Conservation (phyloP, 2,329 filamentous ascomycete species). For the Lecanicillium sp. region DNA sequence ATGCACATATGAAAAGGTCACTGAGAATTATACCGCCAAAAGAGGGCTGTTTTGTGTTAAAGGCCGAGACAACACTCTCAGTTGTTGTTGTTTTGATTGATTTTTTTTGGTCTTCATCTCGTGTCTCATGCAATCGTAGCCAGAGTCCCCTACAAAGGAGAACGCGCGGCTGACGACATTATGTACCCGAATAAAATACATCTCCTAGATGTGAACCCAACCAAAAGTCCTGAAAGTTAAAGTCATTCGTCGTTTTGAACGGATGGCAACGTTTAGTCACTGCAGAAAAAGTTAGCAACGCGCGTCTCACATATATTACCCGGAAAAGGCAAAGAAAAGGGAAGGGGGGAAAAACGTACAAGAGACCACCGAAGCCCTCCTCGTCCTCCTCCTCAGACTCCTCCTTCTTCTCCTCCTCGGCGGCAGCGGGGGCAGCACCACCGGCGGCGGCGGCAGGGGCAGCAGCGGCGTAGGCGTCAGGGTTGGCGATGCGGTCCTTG, state of each 20-base stretch:
- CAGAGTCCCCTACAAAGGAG: slow-evolving; percentile 23
- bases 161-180: slow-evolving; percentile 36
- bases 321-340: neutral
- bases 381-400: slow-evolving; percentile 61
- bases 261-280: slow-evolving; percentile 40
- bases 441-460: slow-evolving; percentile 61
- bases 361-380: slow-evolving; percentile 73
- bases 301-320: neutral
- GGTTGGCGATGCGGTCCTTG: slow-evolving; percentile 99
- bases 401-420: slow-evolving; percentile 53
- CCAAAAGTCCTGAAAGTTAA: slow-evolving; percentile 32
- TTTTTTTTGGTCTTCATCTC: slow-evolving; percentile 10
- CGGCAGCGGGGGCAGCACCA: slow-evolving; percentile 39
- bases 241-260: slow-evolving; percentile 28
- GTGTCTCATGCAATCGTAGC: slow-evolving; percentile 23
- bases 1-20: slow-evolving; percentile 8
- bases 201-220: slow-evolving; percentile 36
- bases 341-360: slow-evolving; percentile 35
- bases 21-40: too few species aligned
- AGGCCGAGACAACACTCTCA: slow-evolving; percentile 4
- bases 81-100: slow-evolving; percentile 16
- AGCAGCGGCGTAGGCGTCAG: slow-evolving; percentile 84
- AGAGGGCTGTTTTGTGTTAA: slow-evolving; percentile 1
- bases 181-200: slow-evolving; percentile 33
- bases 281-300: slow-evolving; percentile 31